A percentile compares a stretch with the other conserved stretches of the same genome.
phyloP scores from a whole-genome alignment of 1,139 yeast genomes.

The Entelexis sorbosivorans region DNA sequence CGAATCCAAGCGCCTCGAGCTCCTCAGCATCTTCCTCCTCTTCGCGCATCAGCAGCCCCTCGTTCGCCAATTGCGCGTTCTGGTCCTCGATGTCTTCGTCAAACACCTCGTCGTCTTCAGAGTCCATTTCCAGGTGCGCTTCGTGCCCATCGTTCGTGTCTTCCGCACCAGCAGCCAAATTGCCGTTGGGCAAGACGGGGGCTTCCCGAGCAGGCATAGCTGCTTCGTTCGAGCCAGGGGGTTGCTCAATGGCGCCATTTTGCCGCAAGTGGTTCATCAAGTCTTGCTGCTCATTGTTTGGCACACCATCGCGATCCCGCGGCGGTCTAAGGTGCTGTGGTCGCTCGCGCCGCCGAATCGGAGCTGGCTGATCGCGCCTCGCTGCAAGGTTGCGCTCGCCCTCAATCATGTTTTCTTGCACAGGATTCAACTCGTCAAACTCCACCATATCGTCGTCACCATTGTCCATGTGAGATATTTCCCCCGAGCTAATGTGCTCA shows the following conservation, averaged over 20 bases:
- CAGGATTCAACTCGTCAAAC: slow-evolving; percentile 5
- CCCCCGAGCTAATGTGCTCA: slow-evolving; percentile 20
- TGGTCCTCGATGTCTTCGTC: not conserved
- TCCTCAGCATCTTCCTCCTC: slow-evolving; percentile 25
- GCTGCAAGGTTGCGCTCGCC: not conserved
- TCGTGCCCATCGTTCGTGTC: slow-evolving; percentile 53
- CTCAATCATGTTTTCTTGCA: not conserved
- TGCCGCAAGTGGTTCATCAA: not conserved
- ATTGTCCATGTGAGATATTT: slow-evolving; percentile 21
- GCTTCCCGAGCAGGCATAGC: not conserved
- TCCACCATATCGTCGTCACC: slow-evolving; percentile 20
- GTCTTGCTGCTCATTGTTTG: not conserved
- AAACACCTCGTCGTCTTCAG: not conserved
- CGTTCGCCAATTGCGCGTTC: slow-evolving; percentile 1
- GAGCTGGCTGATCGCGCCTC: not conserved
- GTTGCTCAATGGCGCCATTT: not conserved
- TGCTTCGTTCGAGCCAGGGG: not conserved
- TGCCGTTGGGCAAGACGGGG: not conserved
- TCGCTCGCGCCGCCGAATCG: not conserved
- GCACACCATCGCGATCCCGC: not conserved
- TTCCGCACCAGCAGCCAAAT: slow-evolving; percentile 54
- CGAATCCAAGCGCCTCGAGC: slow-evolving; percentile 18
- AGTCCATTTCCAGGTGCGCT: not conserved
- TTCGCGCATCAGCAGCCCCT: slow-evolving; percentile 3
- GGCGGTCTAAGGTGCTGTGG: not conserved